Conservation (phyloP, 768 basidiomycete species). For the Kwoniella mangroviensis region DNA sequence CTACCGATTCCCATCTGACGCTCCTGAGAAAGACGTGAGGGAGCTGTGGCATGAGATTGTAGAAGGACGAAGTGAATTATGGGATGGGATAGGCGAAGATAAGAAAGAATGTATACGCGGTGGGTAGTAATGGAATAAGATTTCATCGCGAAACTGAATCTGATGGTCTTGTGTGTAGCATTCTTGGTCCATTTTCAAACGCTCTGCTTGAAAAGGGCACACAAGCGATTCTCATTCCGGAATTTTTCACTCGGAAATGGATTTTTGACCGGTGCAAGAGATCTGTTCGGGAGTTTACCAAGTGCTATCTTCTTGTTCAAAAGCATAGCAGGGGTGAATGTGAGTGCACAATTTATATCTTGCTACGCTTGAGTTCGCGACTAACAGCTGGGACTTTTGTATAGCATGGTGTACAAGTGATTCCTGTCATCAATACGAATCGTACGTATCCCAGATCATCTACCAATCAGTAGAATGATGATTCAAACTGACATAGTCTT, state of each 20-base stretch:
- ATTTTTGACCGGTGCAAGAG: slow-evolving; percentile 83
- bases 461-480: too few species aligned
- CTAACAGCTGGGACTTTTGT: not conserved
- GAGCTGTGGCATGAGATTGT: slow-evolving; percentile 92
- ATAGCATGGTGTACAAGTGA: slow-evolving; percentile 68
- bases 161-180: slow-evolving; percentile 61
- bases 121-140: slow-evolving; percentile 51
- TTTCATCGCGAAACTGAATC: too few species aligned
- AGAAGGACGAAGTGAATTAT: slow-evolving; percentile 79
- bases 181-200: slow-evolving; percentile 92
- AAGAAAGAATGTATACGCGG: slow-evolving; percentile 90
- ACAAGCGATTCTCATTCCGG: slow-evolving; percentile 91
- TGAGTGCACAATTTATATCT: slow-evolving; percentile 28
- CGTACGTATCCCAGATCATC: slow-evolving; percentile 58
- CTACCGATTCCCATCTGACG: slow-evolving; percentile 73
- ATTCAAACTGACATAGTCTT: too few species aligned
- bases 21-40: slow-evolving; percentile 74
- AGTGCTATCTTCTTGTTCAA: slow-evolving; percentile 93
- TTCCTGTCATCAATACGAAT: slow-evolving; percentile 90
- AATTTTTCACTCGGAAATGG: slow-evolving; percentile 89
- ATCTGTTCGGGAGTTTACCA: slow-evolving; percentile 88
- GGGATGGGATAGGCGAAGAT: slow-evolving; percentile 84
- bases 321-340: slow-evolving; percentile 81
- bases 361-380: too few species aligned
- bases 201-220: slow-evolving; percentile 82